Evolutionary conservation across 495 filamentous ascomycete genomes (phyloP), one percentile per base, ranked within the genome.

Genomic region (Amphirosellinia nigrospora): DNA sequence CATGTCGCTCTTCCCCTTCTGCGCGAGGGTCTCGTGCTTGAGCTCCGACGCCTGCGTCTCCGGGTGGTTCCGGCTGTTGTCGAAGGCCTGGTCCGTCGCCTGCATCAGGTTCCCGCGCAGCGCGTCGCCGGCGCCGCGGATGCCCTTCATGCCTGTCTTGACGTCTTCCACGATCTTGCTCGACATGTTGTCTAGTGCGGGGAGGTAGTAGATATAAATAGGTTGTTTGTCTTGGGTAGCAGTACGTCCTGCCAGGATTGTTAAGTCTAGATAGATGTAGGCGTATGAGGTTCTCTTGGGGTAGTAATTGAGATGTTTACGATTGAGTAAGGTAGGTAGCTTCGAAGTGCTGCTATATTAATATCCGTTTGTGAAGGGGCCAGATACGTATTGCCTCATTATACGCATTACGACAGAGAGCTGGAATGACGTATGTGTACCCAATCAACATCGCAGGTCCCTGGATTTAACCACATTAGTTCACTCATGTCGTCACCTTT

Each of bases 41-140:
- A 65, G 48, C 52, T 70, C 50, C 6, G 66, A n/a, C 3, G 70
- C 66, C 23, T 73, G 68, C 11, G 70, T 76, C 23, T 71, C n/a
- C 0, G 74, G 61, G 52, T 75, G 71, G 68, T 70, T 74, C 19
- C 45, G 55, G 39, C 68, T 68, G 53, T 70, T 72, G 62, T 70
- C 73, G 60, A 77, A 71, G 11, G 61, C 72, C 45, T 72, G 74
- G 50, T 76, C 75, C 15, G 72, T 65, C 1, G 62, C 70, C 11
- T 67, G 69, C 53, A 75, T 34, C 28, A 70, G 41, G 34, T 63
- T 65, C 4, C 75, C 75, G 39, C 73, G 70, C 21, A 75, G 62
- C 1, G 72, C 66, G 26, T 77, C 75, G 38, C 75, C 73, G 26
- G 72, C 73, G 43, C 73, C 73, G 45, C 70, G 75, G 53, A 77